phyloP scores from a whole-genome alignment of 495 filamentous ascomycete genomes.

The Aspergillus nidulans region DNA sequence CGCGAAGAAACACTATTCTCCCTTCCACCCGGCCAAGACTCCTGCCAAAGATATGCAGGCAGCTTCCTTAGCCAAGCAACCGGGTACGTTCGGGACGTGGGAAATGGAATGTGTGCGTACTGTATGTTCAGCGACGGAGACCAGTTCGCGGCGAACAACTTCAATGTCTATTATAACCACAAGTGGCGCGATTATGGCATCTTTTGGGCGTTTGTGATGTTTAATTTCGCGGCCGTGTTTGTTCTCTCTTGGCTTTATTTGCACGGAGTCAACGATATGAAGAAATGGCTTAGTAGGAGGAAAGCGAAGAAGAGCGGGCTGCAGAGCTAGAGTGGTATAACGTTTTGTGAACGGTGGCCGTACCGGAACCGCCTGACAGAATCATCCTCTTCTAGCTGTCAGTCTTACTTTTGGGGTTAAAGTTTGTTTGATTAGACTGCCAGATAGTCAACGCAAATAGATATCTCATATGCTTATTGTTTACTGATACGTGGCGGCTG shows the following conservation, averaged over 20 bases:
- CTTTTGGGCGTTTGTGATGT: constrained; percentile 50
- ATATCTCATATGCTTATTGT: too few species aligned
- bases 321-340: too few species aligned
- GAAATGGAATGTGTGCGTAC: constrained; percentile 50
- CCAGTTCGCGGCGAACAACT: constrained; percentile 43
- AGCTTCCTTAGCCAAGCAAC: constrained; percentile 38
- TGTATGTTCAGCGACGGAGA: constrained; percentile 57
- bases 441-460: too few species aligned
- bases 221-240: constrained; percentile 53
- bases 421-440: too few species aligned
- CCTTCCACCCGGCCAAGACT: constrained; percentile 42
- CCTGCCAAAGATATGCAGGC: constrained; percentile 49
- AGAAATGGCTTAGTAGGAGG: constrained; percentile 36
- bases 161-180: constrained; percentile 48
- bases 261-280: constrained; percentile 41
- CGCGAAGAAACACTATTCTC: constrained; percentile 55
- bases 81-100: constrained; percentile 49
- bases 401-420: too few species aligned
- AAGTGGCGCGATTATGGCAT: constrained; percentile 63
- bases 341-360: too few species aligned
- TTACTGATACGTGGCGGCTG: too few species aligned
- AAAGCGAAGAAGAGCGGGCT: constrained; percentile 30
- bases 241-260: constrained; percentile 51
- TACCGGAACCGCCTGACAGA: too few species aligned
- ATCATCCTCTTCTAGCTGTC: too few species aligned